Evolutionary conservation across 768 basidiomycete species (phyloP), one percentile per base, ranked within the genome.

Genomic region (Saitozyma podzolica): DNA sequence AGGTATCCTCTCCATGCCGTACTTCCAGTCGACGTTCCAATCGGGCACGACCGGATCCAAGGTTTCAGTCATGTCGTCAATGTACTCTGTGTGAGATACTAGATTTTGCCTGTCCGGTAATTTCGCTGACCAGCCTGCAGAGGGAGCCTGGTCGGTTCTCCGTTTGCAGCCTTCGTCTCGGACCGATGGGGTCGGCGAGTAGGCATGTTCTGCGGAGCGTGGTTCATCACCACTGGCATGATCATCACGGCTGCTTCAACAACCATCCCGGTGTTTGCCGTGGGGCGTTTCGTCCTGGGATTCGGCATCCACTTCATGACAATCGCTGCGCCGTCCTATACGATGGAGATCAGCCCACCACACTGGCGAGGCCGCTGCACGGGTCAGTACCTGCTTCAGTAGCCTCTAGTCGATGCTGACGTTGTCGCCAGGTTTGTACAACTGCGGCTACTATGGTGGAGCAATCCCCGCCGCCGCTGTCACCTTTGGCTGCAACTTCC

Each of bases 231-330:
- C 47, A 39, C 62, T 79, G 85, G 85, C 40, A 82, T 83, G 47
- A 73, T 84, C 52, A 81, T 84, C 45, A 80, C 84, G 41, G 82
- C 83, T 4, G 78, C 82, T 8, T 80, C 85, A 4, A 82, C 82
- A 62, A 74, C 78, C 56, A 76, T 80, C 20, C 59, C 77, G 6
- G 85, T 85, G 64, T 83, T 87, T 56, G 79, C 86, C 43, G 84
- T 77, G 17, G 86, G 85, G 50, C 68, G 73, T 43, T 78, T 78
- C 66, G 77, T 85, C 48, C 80, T 86, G 43, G 85, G 85, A 39
- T 83, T 85, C 65, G 84, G 85, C 61, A 84, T 86, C 14, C 65
- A 70, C 56, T 75, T 80, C 65, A 72, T 80, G 69, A 77, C 77
- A 10, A 64, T 69, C 40, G 75, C 69, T 29, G 76, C 76, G 29